Evolutionary conservation across 2,329 filamentous ascomycete genomes (phyloP).

Genomic region (Tolypocladium pustulatum): DNA sequence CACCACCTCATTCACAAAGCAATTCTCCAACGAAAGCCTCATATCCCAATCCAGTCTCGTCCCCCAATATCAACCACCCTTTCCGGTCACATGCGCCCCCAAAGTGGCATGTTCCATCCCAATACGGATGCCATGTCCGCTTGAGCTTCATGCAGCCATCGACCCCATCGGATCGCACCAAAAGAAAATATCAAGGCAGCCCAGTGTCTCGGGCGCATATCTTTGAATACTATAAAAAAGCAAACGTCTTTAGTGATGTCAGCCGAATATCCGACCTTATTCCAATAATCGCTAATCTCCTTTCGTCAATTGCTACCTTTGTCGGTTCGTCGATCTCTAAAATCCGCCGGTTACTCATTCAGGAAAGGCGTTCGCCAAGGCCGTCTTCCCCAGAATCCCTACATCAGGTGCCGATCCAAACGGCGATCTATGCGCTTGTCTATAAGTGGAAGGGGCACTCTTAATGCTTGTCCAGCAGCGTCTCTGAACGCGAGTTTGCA

Average conservation of each 20-base stretch:
- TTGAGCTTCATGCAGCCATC: not conserved
- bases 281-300: not conserved
- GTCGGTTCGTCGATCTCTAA: not conserved
- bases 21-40: not conserved
- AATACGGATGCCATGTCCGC: constrained; percentile 4
- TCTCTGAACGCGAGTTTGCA: not conserved
- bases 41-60: not conserved
- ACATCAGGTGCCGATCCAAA: not conserved
- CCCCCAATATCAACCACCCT: not conserved
- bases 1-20: not conserved
- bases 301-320: not conserved
- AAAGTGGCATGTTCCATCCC: constrained; percentile 8
- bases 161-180: not conserved
- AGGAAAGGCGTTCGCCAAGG: constrained; percentile 4
- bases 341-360: not conserved
- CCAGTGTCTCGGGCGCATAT: not conserved
- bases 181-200: constrained; percentile 9
- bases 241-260: not conserved
- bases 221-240: not conserved
- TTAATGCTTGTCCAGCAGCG: not conserved
- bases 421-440: constrained; percentile 1
- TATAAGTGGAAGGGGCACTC: not conserved
- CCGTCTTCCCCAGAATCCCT: constrained; percentile 1
- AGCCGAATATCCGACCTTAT: not conserved
- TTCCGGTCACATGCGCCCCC: constrained; percentile 1